Base-by-base conservation (phyloP, 1,284 basidiomycete genomes). In the Fomitopsis betulina region DNA sequence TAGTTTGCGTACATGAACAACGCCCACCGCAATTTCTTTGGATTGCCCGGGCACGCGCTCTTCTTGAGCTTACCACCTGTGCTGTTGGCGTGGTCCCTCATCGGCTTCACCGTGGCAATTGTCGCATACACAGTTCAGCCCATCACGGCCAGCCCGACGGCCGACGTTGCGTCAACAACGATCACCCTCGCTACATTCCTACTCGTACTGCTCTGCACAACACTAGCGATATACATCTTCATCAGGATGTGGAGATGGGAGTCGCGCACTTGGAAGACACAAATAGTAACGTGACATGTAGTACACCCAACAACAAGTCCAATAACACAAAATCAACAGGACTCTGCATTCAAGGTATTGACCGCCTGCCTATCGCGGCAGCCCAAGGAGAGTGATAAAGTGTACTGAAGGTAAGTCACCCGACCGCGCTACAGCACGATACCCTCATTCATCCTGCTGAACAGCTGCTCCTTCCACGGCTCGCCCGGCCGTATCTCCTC, bases 1-100 rank as follows among this genome's bases (percentile, higher is more conserved):
- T 47, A 82, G 80, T 80, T 78, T 63, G 76, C 78, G 4, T 83
- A 84, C 64, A 78, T 83, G 67, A 72, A 80, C 58, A 82, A 82
- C 55, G 77, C 75, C 5, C 76, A 76, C 37, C 76, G 77, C 56
- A 74, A 73, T 35, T 60, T 68, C 17, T 67, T 81, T 12, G 81
- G 79, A 23, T 64, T 80, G 30, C 72, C 76, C 10, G 80, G 80
- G 0, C 79, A 82, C 59, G 79, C 80, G 0, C 70, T 82, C 58
- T 69, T 82, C n/a, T 74, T 83, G 17, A 79, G 77, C 59, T 72
- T 84, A 39, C 82, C 82, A 2, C 75, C 79, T 8, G 77, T 79
- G 21, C 72, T 83, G n/a, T 74, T 83, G 3, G 76, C 83, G 3
- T 83, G 82, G 81, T 77, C 81, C 8, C 76, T 82, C 54, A 68